Percentiles rank a stretch among this genome's conserved stretches.
phyloP scores from a whole-genome alignment of 192 early-diverging fungal genomes.

The Haplosporangium gracile region DNA sequence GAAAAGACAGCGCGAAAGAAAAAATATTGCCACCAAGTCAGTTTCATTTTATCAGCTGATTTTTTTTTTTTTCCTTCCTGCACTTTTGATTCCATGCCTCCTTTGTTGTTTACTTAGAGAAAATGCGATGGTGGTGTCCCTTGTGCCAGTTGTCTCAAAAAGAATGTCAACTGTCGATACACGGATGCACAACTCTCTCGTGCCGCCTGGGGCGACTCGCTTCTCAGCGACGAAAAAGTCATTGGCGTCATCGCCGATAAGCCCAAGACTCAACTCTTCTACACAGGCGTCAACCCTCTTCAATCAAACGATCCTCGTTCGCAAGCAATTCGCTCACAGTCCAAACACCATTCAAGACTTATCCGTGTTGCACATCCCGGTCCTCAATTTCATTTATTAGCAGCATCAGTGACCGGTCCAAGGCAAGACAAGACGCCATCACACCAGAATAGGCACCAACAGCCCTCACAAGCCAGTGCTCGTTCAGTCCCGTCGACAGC shows the following conservation, averaged over 20 bases:
- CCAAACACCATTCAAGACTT: neutral
- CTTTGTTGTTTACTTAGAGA: slow-evolving; percentile 6
- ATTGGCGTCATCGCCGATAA: slow-evolving; percentile 22
- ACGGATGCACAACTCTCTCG: slow-evolving; percentile 41
- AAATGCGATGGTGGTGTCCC: slow-evolving; percentile 39
- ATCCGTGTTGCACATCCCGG: slow-evolving; percentile 22
- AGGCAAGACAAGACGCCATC: neutral
- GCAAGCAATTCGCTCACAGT: neutral
- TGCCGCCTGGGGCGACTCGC: slow-evolving; percentile 31
- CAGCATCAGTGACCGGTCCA: neutral
- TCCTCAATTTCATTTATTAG: neutral
- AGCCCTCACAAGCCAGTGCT: neutral
- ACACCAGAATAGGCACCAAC: neutral
- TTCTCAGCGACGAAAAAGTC: slow-evolving; percentile 31
- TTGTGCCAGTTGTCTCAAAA: slow-evolving; percentile 27
- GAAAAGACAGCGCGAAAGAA: neutral
- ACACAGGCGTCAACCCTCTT: neutral
- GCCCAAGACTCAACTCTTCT: slow-evolving; percentile 7
- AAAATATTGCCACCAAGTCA: neutral
- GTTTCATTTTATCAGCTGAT: neutral
- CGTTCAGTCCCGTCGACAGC: neutral
- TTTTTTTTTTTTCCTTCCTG: neutral
- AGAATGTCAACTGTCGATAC: slow-evolving; percentile 34
- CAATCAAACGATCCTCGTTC: neutral
- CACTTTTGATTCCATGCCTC: neutral